Evolutionary conservation across 805 yeast genomes (phyloP), one percentile per base, ranked within the genome.

Genomic region (Candida coleopterorum): DNA sequence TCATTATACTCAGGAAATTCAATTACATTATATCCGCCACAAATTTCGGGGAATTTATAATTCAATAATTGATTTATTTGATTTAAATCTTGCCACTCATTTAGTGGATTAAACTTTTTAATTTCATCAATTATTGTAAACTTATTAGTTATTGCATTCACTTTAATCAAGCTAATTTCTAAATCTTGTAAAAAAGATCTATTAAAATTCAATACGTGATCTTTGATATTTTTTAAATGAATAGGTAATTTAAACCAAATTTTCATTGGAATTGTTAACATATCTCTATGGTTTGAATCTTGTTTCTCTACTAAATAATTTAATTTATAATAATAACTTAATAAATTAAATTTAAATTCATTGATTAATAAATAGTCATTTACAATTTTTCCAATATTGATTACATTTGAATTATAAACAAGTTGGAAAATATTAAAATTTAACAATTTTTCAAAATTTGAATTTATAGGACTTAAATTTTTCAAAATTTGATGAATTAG

Each of bases 221-320:
- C 55, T 16, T 38, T 44, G 14, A 52, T 38, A 20, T 12, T 24
- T 26, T 52, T 52, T 9, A 54, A 32, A 18, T 38, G 44, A 14
- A 24, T 20, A 1, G 58, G 57, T 21, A 72, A 70, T 42, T 64
- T 63, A 23, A 59, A 47, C 22, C 73, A 41, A 23, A 75, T 48
- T 46, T 71, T 75, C 5, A 72, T 58, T 0, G 77, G 77, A 40
- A 62, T 65, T 32, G 59, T 55, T 15, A 72, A 44, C 23, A 72
- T 48, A 4, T 63, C 49, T 32, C 22, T 32, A n/a, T n/a, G n/a
- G n/a, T n/a, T n/a, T n/a, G n/a, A n/a, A 15, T 34, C 26, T 9
- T 26, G 15, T 9, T 22, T 16, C 9, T 24, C 27, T 10, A 35
- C 23, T 10, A 35, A 23, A 32, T 23, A 39, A 4, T 18, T 23